These are phyloP conservation scores for Candida succiphila DNA, from an alignment of 805 yeast species.

Conservation along the genomic window DNA sequence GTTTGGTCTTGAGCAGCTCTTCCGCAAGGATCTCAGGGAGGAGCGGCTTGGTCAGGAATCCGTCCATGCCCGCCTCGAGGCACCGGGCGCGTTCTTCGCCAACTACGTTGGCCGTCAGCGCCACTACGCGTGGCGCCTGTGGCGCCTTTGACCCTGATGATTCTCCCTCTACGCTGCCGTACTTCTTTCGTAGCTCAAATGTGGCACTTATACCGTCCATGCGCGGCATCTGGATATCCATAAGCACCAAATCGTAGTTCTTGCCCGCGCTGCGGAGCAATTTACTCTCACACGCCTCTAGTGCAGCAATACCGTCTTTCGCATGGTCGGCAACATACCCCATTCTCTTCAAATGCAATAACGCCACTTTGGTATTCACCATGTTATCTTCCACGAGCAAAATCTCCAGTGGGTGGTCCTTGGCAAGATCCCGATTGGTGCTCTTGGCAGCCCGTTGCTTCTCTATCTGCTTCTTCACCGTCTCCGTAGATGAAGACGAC, in stretches of 20 bases:
- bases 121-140: constrained; percentile 35
- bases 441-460: no score
- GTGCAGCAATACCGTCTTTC: constrained; percentile 37
- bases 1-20: constrained; percentile 18
- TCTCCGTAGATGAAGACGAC: no score
- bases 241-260: constrained; percentile 39
- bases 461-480: neutral
- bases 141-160: no score
- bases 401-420: constrained; percentile 33
- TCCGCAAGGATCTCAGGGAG: constrained; percentile 32
- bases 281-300: constrained; percentile 23
- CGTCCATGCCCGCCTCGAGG: constrained; percentile 39
- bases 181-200: constrained; percentile 24
- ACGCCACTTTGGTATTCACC: constrained; percentile 38
- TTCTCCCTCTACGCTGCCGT: constrained; percentile 14
- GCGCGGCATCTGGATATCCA: constrained; percentile 34
- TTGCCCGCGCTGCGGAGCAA: constrained; percentile 16
- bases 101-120: constrained; percentile 44
- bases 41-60: constrained; percentile 43
- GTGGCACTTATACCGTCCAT: constrained; percentile 46
- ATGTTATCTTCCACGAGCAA: constrained; percentile 48
- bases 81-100: constrained; percentile 41
- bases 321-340: constrained; percentile 45
- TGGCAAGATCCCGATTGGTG: no score
- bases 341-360: constrained; percentile 35